phyloP scores from a whole-genome alignment of 2,329 filamentous ascomycete genomes.

The Aspergillus sergii region DNA sequence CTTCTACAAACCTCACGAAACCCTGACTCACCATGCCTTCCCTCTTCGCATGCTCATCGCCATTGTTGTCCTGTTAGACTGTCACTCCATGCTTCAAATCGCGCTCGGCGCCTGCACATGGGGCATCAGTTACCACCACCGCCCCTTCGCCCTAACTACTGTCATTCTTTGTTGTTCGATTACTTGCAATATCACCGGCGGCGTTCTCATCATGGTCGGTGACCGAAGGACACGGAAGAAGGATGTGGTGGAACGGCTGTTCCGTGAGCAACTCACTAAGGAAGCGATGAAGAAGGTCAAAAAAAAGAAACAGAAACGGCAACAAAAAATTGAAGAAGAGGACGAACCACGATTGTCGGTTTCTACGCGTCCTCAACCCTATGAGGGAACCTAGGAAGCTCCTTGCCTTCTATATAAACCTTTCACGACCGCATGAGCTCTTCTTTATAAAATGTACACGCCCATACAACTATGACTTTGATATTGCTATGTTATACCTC shows the following conservation, averaged over 20 bases:
- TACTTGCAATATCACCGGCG: constrained; percentile 74
- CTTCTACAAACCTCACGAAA: constrained; percentile 89
- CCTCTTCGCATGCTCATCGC: constrained; percentile 73
- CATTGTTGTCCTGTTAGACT: constrained; percentile 77
- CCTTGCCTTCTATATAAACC: neutral
- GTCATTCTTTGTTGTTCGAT: constrained; percentile 80
- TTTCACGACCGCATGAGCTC: neutral
- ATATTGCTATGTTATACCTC: neutral
- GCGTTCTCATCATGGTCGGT: constrained; percentile 74
- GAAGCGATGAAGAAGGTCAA: constrained; percentile 62
- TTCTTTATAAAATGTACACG: neutral
- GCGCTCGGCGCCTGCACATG: constrained; percentile 77
- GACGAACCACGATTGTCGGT: neutral
- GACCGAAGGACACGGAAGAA: constrained; percentile 80
- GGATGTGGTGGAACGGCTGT: constrained; percentile 77
- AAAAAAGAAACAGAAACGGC: constrained; percentile 47
- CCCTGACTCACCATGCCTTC: constrained; percentile 77
- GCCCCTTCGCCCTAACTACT: constrained; percentile 74
- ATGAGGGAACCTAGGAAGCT: constrained; percentile 18
- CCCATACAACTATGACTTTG: neutral
- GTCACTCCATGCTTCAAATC: constrained; percentile 78
- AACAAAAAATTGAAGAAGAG: constrained; percentile 5
- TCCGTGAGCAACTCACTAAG: constrained; percentile 73
- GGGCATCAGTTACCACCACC: constrained; percentile 71
- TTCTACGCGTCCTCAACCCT: constrained; percentile 14